Evolutionary conservation across 2,329 filamentous ascomycete genomes (phyloP).

Genomic region (Claviceps quebecensis): DNA sequence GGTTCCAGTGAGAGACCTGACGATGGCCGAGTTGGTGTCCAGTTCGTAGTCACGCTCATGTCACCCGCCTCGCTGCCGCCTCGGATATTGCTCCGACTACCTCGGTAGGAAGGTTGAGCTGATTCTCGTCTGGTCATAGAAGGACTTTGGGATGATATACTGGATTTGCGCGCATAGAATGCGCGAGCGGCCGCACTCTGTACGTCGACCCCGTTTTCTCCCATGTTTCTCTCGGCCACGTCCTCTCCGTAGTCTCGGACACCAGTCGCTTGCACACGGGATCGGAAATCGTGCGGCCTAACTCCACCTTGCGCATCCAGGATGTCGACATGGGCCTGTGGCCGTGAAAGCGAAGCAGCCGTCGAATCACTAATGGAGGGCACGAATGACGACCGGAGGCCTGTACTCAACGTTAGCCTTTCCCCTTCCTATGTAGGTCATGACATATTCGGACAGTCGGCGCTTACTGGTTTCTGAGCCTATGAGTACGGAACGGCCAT

Average conservation of each 20-base stretch:
- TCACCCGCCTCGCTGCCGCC: conserved; percentile 2
- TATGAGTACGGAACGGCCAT: background rate
- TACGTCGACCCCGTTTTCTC: conserved; percentile 19
- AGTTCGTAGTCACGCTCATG: background rate
- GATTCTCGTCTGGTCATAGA: conserved; percentile 2
- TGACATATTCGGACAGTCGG: background rate
- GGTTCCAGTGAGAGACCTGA: conserved; percentile 1
- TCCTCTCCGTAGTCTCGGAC: conserved; percentile 43
- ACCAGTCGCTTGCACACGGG: conserved; percentile 32
- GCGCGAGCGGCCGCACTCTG: conserved; percentile 18
- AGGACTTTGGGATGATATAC: conserved; percentile 1
- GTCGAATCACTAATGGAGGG: background rate
- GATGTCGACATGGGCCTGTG: conserved; percentile 3
- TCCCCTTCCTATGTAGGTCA: background rate
- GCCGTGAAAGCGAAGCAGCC: background rate
- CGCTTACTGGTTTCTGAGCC: conserved; percentile 1
- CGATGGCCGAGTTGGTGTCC: background rate
- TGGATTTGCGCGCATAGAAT: conserved; percentile 14
- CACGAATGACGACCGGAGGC: background rate
- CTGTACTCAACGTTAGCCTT: background rate
- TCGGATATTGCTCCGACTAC: background rate
- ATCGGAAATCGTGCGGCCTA: conserved; percentile 29
- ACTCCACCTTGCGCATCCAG: conserved; percentile 23
- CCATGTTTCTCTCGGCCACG: conserved; percentile 43
- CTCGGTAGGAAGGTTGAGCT: background rate